Percentiles rank a stretch among this genome's conserved stretches.
Evolutionary conservation across 2,329 filamentous ascomycete species (phyloP).

Genomic region (Alternaria solani): DNA sequence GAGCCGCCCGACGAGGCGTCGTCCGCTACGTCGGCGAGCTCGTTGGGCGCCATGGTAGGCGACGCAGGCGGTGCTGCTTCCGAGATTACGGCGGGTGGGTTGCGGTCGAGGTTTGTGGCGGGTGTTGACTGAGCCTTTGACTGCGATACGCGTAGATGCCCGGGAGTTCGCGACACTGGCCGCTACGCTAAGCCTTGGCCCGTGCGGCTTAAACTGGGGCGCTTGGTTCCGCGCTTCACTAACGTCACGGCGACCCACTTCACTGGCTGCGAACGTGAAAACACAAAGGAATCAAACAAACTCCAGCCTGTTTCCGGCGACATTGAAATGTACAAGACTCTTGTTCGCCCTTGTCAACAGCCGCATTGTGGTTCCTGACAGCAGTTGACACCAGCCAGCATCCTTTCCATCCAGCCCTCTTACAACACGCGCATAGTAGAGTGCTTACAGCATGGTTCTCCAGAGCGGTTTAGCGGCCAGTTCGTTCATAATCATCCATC

Average conservation of each 20-base stretch:
- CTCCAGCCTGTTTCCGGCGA: neutral
- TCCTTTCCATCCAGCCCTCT: too few species aligned
- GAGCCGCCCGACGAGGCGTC: conserved; percentile 42
- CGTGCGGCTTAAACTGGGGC: conserved; percentile 8
- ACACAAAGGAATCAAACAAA: neutral
- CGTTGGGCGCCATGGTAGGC: conserved; percentile 42
- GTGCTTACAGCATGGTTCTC: too few species aligned
- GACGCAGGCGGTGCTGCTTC: conserved; percentile 41
- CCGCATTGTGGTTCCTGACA: too few species aligned
- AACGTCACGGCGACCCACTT: conserved; percentile 10
- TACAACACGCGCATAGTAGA: too few species aligned
- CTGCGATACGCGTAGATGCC: conserved; percentile 17
- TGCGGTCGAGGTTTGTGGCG: conserved; percentile 10
- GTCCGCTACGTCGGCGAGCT: conserved; percentile 41
- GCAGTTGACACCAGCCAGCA: too few species aligned
- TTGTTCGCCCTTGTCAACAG: neutral
- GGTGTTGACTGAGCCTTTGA: conserved; percentile 4
- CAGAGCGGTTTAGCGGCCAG: too few species aligned
- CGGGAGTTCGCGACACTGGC: conserved; percentile 20
- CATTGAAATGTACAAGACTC: neutral
- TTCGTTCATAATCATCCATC: too few species aligned
- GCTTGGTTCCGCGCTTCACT: conserved; percentile 11
- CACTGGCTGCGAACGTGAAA: neutral
- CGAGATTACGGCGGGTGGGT: conserved; percentile 13
- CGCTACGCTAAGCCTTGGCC: conserved; percentile 9